Evolutionary conservation across 345 rosid genomes (phyloP).

Genomic region (Stellera chamaejasme): DNA sequence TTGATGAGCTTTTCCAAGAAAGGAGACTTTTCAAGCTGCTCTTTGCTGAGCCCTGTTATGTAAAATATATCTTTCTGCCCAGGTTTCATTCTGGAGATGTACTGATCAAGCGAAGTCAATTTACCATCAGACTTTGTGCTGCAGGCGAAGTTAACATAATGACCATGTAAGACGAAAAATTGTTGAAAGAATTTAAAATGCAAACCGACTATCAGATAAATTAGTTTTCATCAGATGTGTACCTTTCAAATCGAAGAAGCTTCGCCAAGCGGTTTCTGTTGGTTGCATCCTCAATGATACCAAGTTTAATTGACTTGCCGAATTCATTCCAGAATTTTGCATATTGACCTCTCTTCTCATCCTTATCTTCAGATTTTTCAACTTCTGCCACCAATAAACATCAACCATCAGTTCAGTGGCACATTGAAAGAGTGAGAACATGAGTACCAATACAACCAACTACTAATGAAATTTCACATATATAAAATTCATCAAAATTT

Average conservation of each 20-base stretch:
- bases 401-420: background rate
- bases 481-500: too few species aligned
- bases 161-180: background rate
- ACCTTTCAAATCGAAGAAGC: slow-evolving; percentile 92
- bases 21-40: slow-evolving; percentile 89
- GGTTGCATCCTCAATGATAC: slow-evolving; percentile 89
- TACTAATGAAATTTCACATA: too few species aligned
- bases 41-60: slow-evolving; percentile 94
- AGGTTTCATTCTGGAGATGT: slow-evolving; percentile 85
- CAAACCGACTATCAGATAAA: background rate
- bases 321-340: slow-evolving; percentile 94
- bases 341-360: slow-evolving; percentile 91
- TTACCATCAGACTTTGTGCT: slow-evolving; percentile 92
- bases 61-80: slow-evolving; percentile 88
- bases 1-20: slow-evolving; percentile 94
- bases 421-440: background rate
- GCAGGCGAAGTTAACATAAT: slow-evolving; percentile 16
- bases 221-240: slow-evolving; percentile 6
- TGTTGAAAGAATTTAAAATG: background rate
- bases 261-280: slow-evolving; percentile 93
- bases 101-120: slow-evolving; percentile 89
- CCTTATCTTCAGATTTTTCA: slow-evolving; percentile 50
- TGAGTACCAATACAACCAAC: too few species aligned
- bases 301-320: slow-evolving; percentile 95
- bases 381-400: slow-evolving; percentile 32